Evolutionary conservation across 2,329 filamentous ascomycete genomes (phyloP).

Genomic region (Pseudogymnoascus sp.): DNA sequence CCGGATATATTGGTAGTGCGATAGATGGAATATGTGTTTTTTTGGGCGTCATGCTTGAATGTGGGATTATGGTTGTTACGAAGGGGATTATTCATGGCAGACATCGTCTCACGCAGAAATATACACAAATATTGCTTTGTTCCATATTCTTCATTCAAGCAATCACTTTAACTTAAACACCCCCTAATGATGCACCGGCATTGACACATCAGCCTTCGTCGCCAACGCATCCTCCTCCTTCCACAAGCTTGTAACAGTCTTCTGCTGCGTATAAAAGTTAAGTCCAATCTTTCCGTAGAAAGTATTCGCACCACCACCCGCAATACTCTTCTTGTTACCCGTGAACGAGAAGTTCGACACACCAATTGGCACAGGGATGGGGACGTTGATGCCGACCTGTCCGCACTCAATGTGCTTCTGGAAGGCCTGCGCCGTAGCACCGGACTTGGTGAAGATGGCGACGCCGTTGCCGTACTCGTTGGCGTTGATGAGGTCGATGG

Average conservation of each 20-base stretch:
- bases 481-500: constrained; percentile 71
- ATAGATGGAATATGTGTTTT: neutral
- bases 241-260: constrained; percentile 96
- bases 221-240: constrained; percentile 73
- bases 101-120: neutral
- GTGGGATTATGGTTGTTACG: neutral
- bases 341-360: constrained; percentile 67
- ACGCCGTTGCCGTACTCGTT: constrained; percentile 85
- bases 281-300: constrained; percentile 93
- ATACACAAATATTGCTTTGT: neutral
- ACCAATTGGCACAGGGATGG: constrained; percentile 53
- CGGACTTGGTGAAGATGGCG: constrained; percentile 75
- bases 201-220: constrained; percentile 77
- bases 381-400: constrained; percentile 79
- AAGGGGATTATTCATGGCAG: neutral
- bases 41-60: neutral
- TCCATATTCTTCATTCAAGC: neutral
- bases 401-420: constrained; percentile 75
- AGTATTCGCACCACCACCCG: constrained; percentile 83
- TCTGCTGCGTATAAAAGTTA: constrained; percentile 92
- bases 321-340: constrained; percentile 80
- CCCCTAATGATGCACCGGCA: constrained; percentile 57
- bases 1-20: neutral
- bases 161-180: neutral
- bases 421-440: constrained; percentile 69